Conservation (phyloP, 371 early-diverging fungal species). For the Fennellomyces sp. region DNA sequence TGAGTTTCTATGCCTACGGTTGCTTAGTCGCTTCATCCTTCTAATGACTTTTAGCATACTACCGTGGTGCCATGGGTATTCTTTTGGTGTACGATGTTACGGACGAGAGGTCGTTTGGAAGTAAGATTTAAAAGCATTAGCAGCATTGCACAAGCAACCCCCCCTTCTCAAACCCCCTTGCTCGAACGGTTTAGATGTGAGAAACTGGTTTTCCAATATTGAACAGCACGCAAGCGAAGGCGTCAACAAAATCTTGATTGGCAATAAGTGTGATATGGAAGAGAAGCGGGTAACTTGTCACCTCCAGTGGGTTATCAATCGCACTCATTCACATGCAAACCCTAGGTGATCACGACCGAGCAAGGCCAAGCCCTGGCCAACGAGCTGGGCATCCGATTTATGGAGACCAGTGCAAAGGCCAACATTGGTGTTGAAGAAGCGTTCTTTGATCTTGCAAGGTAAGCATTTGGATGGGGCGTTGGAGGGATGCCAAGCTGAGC, state of each 20-base stretch:
- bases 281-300: conserved; percentile 80
- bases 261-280: conserved; percentile 97
- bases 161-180: neutral
- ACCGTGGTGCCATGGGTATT: conserved; percentile 99
- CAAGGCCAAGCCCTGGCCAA: conserved; percentile 88
- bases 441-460: conserved; percentile 96
- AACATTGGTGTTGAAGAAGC: conserved; percentile 98
- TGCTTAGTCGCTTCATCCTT: no score
- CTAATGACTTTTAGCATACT: no score
- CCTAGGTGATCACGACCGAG: conserved; percentile 70
- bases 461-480: conserved; percentile 8
- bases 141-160: neutral
- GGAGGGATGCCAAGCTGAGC: neutral
- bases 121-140: conserved; percentile 44
- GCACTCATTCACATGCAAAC: neutral
- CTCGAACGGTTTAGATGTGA: conserved; percentile 67
- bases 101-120: conserved; percentile 96
- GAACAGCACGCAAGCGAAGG: conserved; percentile 96
- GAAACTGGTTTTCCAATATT: conserved; percentile 99
- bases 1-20: no score
- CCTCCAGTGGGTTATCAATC: neutral
- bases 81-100: conserved; percentile 99
- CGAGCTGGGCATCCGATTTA: conserved; percentile 86
- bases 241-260: conserved; percentile 97
- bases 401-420: conserved; percentile 97